Conservation (phyloP, 495 filamentous ascomycete species). For the Trichocladium antarcticum region DNA sequence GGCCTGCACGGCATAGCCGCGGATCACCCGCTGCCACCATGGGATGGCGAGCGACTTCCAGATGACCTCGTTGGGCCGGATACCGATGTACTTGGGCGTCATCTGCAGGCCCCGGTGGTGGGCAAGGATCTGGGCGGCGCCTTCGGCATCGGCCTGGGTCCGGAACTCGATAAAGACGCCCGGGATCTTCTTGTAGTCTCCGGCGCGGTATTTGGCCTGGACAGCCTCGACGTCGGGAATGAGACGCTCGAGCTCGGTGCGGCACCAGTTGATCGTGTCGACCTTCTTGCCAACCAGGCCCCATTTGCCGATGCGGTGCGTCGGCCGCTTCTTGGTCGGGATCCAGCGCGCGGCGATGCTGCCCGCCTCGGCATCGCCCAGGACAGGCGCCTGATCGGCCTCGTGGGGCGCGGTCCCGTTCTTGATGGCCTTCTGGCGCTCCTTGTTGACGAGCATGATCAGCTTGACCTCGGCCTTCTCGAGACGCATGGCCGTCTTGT, state of each 20-base stretch:
- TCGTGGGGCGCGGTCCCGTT: slow-evolving; percentile 44
- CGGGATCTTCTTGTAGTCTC: slow-evolving; percentile 54
- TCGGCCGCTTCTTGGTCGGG: slow-evolving; percentile 68
- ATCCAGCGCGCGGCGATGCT: slow-evolving; percentile 73
- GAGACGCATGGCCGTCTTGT: slow-evolving; percentile 71
- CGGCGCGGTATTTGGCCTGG: slow-evolving; percentile 61
- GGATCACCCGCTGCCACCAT: slow-evolving; percentile 76
- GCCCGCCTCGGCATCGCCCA: slow-evolving; percentile 53
- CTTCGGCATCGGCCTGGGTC: slow-evolving; percentile 69
- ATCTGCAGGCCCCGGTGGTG: slow-evolving; percentile 88
- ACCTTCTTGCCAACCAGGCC: slow-evolving; percentile 82
- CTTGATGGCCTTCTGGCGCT: slow-evolving; percentile 63
- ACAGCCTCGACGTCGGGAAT: slow-evolving; percentile 67
- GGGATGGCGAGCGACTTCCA: slow-evolving; percentile 79
- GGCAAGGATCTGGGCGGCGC: slow-evolving; percentile 72
- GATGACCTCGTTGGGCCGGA: slow-evolving; percentile 76
- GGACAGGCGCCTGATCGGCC: slow-evolving; percentile 38
- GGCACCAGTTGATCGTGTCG: slow-evolving; percentile 88
- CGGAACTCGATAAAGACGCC: slow-evolving; percentile 87
- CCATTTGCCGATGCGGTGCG: slow-evolving; percentile 66
- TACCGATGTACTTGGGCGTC: slow-evolving; percentile 79
- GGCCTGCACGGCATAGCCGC: slow-evolving; percentile 53
- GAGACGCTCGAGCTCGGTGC: slow-evolving; percentile 66
- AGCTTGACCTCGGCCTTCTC: slow-evolving; percentile 85
- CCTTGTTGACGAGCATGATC: slow-evolving; percentile 68